Conservation (phyloP, 2,329 filamentous ascomycete genomes). For the Colletotrichum horii region DNA sequence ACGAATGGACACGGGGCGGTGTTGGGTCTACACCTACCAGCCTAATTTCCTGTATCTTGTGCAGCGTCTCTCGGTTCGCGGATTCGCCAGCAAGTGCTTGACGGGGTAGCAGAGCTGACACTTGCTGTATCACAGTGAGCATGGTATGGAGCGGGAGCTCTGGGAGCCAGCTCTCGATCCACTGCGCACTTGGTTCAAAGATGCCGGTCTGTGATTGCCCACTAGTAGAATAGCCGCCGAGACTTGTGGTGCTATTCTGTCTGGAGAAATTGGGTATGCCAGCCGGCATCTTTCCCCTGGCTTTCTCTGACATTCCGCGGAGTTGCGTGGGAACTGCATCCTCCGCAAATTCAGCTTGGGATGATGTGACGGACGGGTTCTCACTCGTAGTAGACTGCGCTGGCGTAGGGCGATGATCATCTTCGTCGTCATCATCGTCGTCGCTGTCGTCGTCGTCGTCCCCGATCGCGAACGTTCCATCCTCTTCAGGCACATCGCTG, state of each 20-base stretch:
- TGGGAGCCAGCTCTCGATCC: conserved; percentile 95
- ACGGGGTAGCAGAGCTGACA: conserved; percentile 61
- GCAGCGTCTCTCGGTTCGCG: conserved; percentile 51
- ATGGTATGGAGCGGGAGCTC: conserved; percentile 89
- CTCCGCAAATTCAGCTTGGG: conserved; percentile 69
- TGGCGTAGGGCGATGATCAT: conserved; percentile 59
- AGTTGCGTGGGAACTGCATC: conserved; percentile 84
- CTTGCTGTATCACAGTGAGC: conserved; percentile 75
- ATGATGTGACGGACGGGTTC: conserved; percentile 69
- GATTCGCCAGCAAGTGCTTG: conserved; percentile 49
- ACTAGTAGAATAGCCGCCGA: conserved; percentile 68
- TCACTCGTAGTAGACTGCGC: conserved; percentile 69
- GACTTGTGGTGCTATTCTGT: conserved; percentile 86
- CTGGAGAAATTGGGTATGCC: conserved; percentile 83
- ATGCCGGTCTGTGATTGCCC: conserved; percentile 60
- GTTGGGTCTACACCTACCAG: conserved; percentile 78
- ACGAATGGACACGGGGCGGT: conserved; percentile 80
- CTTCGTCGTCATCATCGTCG: conserved; percentile 61
- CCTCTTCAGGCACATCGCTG: conserved; percentile 71
- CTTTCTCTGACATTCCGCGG: conserved; percentile 96
- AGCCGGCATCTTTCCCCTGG: conserved; percentile 92
- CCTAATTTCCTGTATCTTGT: conserved; percentile 63
- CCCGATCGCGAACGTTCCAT: conserved; percentile 85
- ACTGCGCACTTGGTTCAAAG: conserved; percentile 81
- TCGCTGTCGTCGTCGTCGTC: conserved; percentile 73